phyloP scores from a whole-genome alignment of 2,329 filamentous ascomycete species.

The Ciborinia camelliae region DNA sequence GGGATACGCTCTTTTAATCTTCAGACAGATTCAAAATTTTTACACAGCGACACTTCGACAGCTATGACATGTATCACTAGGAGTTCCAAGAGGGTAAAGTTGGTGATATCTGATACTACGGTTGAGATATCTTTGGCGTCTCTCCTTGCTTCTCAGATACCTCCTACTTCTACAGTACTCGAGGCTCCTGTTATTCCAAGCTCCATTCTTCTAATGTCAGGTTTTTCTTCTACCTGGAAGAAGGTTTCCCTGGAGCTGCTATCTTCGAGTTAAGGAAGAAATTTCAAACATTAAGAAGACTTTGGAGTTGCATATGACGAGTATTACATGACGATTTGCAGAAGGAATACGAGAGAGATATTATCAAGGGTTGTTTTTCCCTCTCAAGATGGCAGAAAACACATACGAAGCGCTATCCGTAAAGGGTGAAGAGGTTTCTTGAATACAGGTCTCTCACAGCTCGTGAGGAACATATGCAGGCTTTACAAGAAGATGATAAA shows the following conservation, averaged over 20 bases:
- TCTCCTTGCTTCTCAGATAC: neutral
- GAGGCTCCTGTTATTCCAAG: neutral
- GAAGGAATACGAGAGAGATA: neutral
- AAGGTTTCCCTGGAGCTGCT: neutral
- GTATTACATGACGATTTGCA: neutral
- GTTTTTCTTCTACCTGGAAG: neutral
- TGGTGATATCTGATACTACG: slow-evolving; percentile 8
- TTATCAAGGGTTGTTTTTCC: neutral
- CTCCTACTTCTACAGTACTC: neutral
- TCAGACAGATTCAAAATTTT: neutral
- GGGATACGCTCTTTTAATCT: neutral
- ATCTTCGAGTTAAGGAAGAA: neutral
- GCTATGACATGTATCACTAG: no score
- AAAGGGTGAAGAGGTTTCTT: neutral
- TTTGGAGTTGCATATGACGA: neutral
- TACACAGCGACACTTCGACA: neutral
- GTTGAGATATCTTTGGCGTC: neutral
- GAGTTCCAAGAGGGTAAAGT: neutral
- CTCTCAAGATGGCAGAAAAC: neutral
- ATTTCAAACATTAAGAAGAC: neutral
- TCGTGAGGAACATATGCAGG: neutral
- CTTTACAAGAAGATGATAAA: neutral
- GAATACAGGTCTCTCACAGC: neutral
- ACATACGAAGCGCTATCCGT: neutral
- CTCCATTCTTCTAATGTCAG: neutral